Conservation (phyloP, 768 basidiomycete species). For the Auricularia sp. region DNA sequence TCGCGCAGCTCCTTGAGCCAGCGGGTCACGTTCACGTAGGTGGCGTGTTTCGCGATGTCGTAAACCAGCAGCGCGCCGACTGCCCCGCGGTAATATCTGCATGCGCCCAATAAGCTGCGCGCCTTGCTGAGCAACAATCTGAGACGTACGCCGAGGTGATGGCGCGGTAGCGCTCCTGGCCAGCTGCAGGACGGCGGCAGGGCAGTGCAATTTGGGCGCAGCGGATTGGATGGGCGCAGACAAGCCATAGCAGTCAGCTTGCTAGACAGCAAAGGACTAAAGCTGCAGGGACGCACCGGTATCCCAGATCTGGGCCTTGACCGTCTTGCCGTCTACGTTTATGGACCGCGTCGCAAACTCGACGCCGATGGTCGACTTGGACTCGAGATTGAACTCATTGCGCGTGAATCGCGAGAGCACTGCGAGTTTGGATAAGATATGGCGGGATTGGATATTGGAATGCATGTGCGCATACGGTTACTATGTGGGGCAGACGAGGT, state of each 20-base stretch:
- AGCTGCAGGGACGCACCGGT: constrained; percentile 23
- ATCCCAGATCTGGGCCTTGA: constrained; percentile 46
- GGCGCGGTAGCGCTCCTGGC: constrained; percentile 41
- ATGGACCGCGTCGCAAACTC: constrained; percentile 40
- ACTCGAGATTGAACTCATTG: constrained; percentile 42
- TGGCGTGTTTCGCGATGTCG: constrained; percentile 30
- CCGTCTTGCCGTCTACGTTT: constrained; percentile 38
- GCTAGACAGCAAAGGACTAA: constrained; percentile 3
- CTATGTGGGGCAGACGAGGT: background rate
- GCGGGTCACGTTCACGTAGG: constrained; percentile 38
- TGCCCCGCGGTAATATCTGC: constrained; percentile 38
- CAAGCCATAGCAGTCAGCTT: background rate
- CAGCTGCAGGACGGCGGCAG: constrained; percentile 22
- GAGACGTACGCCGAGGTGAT: constrained; percentile 35
- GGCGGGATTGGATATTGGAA: background rate
- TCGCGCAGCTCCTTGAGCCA: constrained; percentile 45
- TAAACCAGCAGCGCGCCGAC: constrained; percentile 26
- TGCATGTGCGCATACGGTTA: constrained; percentile 1
- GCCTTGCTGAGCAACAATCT: background rate
- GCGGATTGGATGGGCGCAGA: too few species aligned
- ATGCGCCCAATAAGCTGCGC: background rate
- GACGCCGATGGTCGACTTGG: constrained; percentile 42
- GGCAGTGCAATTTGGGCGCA: background rate
- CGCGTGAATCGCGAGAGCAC: constrained; percentile 42
- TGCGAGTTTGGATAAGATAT: constrained; percentile 9